Conservation (phyloP, 1,139 yeast species). For the Geotrichum citri-aurantii region DNA sequence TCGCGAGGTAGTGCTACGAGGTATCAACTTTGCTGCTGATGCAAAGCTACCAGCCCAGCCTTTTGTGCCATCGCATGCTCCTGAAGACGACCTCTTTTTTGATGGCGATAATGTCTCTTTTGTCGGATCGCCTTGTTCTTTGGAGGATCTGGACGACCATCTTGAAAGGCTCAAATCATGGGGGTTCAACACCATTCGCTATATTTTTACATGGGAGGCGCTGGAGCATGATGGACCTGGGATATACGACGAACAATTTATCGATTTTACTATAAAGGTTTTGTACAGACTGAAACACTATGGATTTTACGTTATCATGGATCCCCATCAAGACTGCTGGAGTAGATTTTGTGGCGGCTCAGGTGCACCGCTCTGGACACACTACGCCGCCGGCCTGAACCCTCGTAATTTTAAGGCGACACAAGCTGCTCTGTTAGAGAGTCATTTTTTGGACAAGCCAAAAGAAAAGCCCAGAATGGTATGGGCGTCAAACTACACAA, state of each 20-base stretch:
- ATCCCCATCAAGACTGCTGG: constrained; percentile 94
- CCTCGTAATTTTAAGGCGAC: constrained; percentile 58
- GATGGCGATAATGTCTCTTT: constrained; percentile 70
- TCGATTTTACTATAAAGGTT: constrained; percentile 60
- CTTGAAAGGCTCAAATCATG: constrained; percentile 60
- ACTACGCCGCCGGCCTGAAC: constrained; percentile 78
- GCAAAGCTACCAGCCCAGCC: constrained; percentile 67
- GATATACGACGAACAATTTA: constrained; percentile 70
- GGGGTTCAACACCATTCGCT: constrained; percentile 76
- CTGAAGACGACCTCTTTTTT: constrained; percentile 47
- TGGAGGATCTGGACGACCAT: constrained; percentile 66
- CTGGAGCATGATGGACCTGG: constrained; percentile 84
- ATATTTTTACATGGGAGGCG: constrained; percentile 85
- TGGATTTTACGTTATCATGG: constrained; percentile 73
- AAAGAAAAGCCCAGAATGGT: constrained; percentile 60
- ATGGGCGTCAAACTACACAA: constrained; percentile 80
- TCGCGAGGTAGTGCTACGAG: constrained; percentile 59
- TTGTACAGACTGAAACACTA: constrained; percentile 52
- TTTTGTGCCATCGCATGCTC: constrained; percentile 36
- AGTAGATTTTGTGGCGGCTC: constrained; percentile 80
- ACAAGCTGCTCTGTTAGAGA: constrained; percentile 72
- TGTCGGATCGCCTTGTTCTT: constrained; percentile 72
- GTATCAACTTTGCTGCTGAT: constrained; percentile 77
- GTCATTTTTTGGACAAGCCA: constrained; percentile 32
- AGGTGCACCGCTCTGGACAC: constrained; percentile 92